Evolutionary conservation across 2,329 filamentous ascomycete species (phyloP), one percentile per base, ranked within the genome.

Genomic region (Talaromyces sp.): DNA sequence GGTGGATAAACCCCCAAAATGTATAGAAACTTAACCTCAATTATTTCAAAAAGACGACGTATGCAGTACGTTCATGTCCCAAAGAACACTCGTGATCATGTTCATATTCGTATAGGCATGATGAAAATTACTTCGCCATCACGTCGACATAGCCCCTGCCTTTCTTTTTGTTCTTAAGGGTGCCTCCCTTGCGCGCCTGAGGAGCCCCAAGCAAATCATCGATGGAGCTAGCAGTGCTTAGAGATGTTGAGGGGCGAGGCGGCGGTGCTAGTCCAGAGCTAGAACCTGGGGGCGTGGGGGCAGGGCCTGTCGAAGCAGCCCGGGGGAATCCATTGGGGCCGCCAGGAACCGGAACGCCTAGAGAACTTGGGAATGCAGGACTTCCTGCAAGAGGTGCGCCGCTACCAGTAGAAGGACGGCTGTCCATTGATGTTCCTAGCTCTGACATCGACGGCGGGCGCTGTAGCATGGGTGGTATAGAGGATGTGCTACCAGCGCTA

Each of bases 171-270:
- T 89, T 91, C 73, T 85, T 89, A 70, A 81, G 82, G 5, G 81
- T 79, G 67, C 72, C 75, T 2, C 82, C 83, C 62, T 89, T 92
- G 64, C 90, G 84, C 19, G 89, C 84, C 31, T 82, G 84, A 3
- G 89, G 85, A 4, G 89, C 87, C 5, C 90, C 90, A 24, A 99
- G 79, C 64, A 99, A 79, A 73, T 99, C 94, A 68, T 99, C 94
- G 70, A 99, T 95, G 67, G 89, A 94, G 74, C 88, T 95, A n/a
- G 91, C 91, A 70, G 91, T 91, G 75, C 91, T 95, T 82, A 96
- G 87, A 63, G 90, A 88, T 3, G 91, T 96, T 6, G 85, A 76
- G 4, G 92, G 92, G 63, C 89, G 80, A 69, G 85, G 87, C 3
- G 86, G 85, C 11, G 87, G 87, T 41, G 67, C 62, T 32, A 60